A percentile compares a stretch with the other conserved stretches of the same genome.
Evolutionary conservation across 2,329 filamentous ascomycete genomes (phyloP).

Genomic region (Fusarium sp.): DNA sequence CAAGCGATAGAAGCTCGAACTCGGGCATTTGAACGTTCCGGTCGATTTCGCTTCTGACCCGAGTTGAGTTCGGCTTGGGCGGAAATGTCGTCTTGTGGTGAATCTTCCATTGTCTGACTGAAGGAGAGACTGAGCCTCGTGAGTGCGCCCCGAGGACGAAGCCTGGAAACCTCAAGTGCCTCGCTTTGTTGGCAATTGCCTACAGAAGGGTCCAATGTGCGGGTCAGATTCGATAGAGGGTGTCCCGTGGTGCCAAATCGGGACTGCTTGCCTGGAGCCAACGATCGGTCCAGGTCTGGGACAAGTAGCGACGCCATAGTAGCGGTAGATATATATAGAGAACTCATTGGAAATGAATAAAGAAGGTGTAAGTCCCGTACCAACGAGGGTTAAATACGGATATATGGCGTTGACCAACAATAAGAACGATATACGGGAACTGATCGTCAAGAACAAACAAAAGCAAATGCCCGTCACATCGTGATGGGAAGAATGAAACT

Average conservation of each 20-base stretch:
- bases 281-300: constrained; percentile 13
- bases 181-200: constrained; percentile 17
- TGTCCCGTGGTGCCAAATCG: constrained; percentile 12
- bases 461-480: constrained; percentile 22
- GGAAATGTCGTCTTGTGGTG: constrained; percentile 14
- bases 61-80: constrained; percentile 4
- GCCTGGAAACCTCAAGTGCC: background rate
- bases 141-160: constrained; percentile 3
- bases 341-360: background rate
- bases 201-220: background rate
- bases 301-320: constrained; percentile 1
- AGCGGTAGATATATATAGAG: constrained; percentile 1
- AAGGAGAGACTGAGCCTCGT: background rate
- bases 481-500: constrained; percentile 25
- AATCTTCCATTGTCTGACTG: constrained; percentile 29
- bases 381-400: background rate
- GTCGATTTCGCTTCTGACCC: constrained; percentile 23
- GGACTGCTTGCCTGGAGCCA: constrained; percentile 19
- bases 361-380: background rate
- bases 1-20: constrained; percentile 43
- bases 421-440: constrained; percentile 16
- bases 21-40: constrained; percentile 26
- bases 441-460: constrained; percentile 18
- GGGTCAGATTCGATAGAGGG: constrained; percentile 8
- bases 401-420: constrained; percentile 7